phyloP scores from a whole-genome alignment of 495 filamentous ascomycete genomes.

The Paragyromitra xinjiangensis region DNA sequence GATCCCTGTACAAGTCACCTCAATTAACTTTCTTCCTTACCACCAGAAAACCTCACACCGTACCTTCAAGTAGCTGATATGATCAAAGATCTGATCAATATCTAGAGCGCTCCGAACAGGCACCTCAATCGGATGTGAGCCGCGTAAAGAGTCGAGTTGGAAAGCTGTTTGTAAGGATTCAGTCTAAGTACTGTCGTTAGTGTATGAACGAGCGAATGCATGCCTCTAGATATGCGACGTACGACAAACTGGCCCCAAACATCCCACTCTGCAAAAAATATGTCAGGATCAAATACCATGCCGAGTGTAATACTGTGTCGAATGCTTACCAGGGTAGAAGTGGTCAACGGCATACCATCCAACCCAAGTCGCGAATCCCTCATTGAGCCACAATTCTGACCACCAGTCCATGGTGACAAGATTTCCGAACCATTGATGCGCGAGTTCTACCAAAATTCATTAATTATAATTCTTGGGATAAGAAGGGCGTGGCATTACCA shows the following conservation, averaged over 20 bases:
- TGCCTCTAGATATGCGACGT: conserved; percentile 68
- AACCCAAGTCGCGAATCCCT: conserved; percentile 96
- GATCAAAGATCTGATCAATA: conserved; percentile 95
- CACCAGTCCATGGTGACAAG: conserved; percentile 90
- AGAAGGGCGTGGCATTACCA: conserved; percentile 56
- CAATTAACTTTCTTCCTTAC: neutral
- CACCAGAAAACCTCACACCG: conserved; percentile 73
- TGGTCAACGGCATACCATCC: conserved; percentile 93
- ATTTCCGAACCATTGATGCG: conserved; percentile 99
- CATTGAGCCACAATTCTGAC: conserved; percentile 96
- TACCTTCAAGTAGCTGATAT: conserved; percentile 94
- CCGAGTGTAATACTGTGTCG: conserved; percentile 23
- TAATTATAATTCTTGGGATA: neutral
- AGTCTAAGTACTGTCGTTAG: conserved; percentile 64
- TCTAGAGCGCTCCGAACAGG: conserved; percentile 88
- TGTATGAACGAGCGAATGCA: conserved; percentile 47
- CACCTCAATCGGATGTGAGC: conserved; percentile 94
- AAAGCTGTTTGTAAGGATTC: conserved; percentile 92
- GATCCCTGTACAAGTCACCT: conserved; percentile 65
- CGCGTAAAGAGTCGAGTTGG: conserved; percentile 83
- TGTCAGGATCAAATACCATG: conserved; percentile 25
- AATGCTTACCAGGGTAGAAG: conserved; percentile 75
- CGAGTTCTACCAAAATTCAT: conserved; percentile 69
- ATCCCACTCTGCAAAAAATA: conserved; percentile 73
- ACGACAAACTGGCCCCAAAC: conserved; percentile 94